phyloP scores from a whole-genome alignment of 768 basidiomycete genomes.

The Termitomyces sp. region DNA sequence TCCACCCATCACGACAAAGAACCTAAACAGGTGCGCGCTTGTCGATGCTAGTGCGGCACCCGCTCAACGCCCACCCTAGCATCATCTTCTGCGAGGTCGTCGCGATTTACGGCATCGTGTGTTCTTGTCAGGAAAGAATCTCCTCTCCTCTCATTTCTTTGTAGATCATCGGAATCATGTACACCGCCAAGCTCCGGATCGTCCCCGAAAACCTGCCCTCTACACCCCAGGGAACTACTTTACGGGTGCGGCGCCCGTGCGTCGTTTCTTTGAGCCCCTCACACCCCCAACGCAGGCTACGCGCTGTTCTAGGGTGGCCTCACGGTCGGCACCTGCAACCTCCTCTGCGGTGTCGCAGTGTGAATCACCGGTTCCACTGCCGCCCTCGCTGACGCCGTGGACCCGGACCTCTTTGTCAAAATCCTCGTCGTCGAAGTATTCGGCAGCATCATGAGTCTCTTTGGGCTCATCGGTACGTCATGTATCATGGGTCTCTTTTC shows the following conservation, averaged over 20 bases:
- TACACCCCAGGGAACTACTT: slow-evolving; percentile 90
- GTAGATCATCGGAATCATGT: slow-evolving; percentile 95
- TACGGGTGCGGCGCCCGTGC: slow-evolving; percentile 52
- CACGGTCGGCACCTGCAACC: slow-evolving; percentile 90
- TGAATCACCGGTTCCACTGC: no score
- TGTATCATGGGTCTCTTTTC: background rate
- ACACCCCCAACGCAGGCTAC: slow-evolving; percentile 48
- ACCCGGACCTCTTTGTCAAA: no score
- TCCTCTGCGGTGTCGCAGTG: slow-evolving; percentile 21
- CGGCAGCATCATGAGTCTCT: slow-evolving; percentile 85
- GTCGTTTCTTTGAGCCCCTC: background rate
- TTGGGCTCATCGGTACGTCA: slow-evolving; percentile 83
- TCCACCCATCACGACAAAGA: slow-evolving; percentile 94
- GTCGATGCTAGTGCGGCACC: background rate
- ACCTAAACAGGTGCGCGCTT: slow-evolving; percentile 78
- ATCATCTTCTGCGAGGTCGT: slow-evolving; percentile 99
- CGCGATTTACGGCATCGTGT: slow-evolving; percentile 93
- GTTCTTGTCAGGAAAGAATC: slow-evolving; percentile 20
- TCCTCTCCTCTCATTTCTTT: background rate
- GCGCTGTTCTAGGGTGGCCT: slow-evolving; percentile 97
- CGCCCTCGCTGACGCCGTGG: no score
- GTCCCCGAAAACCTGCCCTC: slow-evolving; percentile 56
- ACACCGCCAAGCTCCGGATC: slow-evolving; percentile 70
- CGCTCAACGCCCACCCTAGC: slow-evolving; percentile 31
- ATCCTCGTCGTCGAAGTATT: slow-evolving; percentile 28